Evolutionary conservation across 768 basidiomycete genomes (phyloP).

Genomic region (Mycena metata): DNA sequence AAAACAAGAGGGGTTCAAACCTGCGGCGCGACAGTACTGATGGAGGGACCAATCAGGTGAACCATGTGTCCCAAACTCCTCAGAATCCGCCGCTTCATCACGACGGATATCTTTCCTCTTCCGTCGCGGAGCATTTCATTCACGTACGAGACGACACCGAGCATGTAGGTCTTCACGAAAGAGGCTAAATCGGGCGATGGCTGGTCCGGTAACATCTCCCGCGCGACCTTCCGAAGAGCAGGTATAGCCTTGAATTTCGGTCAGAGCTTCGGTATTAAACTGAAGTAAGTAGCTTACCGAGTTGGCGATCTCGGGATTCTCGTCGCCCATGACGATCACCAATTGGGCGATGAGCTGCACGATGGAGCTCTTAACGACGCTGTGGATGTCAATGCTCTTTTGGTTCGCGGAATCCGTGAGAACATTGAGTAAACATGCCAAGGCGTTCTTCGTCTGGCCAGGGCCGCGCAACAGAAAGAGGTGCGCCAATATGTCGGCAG

Average conservation of each 20-base stretch:
- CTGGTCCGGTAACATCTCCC: constrained; percentile 54
- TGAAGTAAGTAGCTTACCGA: constrained; percentile 55
- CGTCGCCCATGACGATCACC: constrained; percentile 83
- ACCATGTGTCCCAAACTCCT: constrained; percentile 83
- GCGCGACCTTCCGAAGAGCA: constrained; percentile 59
- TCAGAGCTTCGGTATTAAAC: not conserved
- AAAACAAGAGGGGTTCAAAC: constrained; percentile 59
- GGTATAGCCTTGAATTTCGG: constrained; percentile 46
- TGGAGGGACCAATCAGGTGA: constrained; percentile 74
- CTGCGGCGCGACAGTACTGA: constrained; percentile 88
- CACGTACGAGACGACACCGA: constrained; percentile 87
- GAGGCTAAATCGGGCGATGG: constrained; percentile 58
- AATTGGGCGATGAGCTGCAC: constrained; percentile 81
- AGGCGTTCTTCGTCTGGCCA: constrained; percentile 67
- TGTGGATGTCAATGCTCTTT: constrained; percentile 57
- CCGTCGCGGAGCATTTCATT: constrained; percentile 91
- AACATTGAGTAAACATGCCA: constrained; percentile 74
- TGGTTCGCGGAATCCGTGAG: constrained; percentile 62
- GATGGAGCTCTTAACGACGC: constrained; percentile 74
- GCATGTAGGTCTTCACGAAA: constrained; percentile 82
- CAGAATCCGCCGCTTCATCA: constrained; percentile 82
- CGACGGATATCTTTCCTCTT: constrained; percentile 78
- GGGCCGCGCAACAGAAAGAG: constrained; percentile 72
- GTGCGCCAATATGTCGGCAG: constrained; percentile 73
- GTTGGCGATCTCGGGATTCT: constrained; percentile 59